Evolutionary conservation across 1,139 yeast species (phyloP).

Genomic region (Magnusiomyces tetraspermus): DNA sequence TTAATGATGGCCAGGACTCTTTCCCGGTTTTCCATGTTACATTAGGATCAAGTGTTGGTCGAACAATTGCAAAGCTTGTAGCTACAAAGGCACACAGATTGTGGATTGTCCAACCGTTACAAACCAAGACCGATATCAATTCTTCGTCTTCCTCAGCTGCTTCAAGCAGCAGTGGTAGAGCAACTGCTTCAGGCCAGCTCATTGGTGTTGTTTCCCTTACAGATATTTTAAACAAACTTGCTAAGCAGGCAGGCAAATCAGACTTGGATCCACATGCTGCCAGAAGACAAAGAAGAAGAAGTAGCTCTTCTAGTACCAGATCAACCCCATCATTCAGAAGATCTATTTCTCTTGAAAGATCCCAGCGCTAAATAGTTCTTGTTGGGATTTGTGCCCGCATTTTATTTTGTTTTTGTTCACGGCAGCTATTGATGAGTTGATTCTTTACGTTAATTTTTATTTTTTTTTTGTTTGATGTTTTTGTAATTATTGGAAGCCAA

Average conservation of each 20-base stretch:
- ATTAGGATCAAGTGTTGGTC: constrained; percentile 64
- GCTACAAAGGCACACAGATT: constrained; percentile 90
- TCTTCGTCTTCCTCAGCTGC: constrained; percentile 16
- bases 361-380: constrained; percentile 2
- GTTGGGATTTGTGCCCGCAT: background rate
- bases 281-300: constrained; percentile 70
- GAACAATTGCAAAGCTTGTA: constrained; percentile 87
- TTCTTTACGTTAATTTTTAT: too few species aligned
- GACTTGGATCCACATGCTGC: constrained; percentile 75
- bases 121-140: constrained; percentile 17
- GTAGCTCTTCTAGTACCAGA: constrained; percentile 36
- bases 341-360: constrained; percentile 15
- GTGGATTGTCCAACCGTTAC: constrained; percentile 69
- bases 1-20: constrained; percentile 90
- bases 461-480: too few species aligned
- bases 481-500: too few species aligned
- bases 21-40: constrained; percentile 94
- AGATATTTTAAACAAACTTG: constrained; percentile 74
- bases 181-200: constrained; percentile 55
- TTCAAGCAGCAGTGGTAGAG: too few species aligned
- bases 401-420: too few species aligned
- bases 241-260: constrained; percentile 56
- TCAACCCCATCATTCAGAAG: constrained; percentile 20
- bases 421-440: too few species aligned
- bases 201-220: constrained; percentile 88